A percentile compares a stretch with the other conserved stretches of the same genome.
Conservation (phyloP, 352 stramenopile species). For the Pythium rishiriense region DNA sequence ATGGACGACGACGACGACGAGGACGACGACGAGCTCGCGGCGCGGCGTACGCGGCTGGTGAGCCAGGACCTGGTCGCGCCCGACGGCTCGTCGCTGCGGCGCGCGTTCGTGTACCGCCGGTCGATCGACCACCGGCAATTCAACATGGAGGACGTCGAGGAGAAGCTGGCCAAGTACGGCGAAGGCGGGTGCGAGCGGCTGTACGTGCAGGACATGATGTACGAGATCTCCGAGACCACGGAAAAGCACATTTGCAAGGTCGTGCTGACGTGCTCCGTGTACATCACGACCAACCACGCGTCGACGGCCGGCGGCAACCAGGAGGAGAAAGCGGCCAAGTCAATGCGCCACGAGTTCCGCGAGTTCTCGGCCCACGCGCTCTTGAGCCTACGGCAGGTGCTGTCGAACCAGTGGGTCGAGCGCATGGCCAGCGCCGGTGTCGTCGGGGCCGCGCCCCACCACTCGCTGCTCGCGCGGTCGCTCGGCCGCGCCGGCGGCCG, state of each 20-base stretch:
- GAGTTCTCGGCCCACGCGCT: conserved; percentile 65
- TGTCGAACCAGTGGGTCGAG: conserved; percentile 59
- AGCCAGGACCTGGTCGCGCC: conserved; percentile 21
- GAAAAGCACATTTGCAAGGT: conserved; percentile 66
- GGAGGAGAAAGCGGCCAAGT: conserved; percentile 19
- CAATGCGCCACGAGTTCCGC: conserved; percentile 50
- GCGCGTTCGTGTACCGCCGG: conserved; percentile 74
- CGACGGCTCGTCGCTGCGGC: conserved; percentile 31
- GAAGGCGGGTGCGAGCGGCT: conserved; percentile 41
- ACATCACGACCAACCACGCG: conserved; percentile 39
- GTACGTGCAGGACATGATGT: conserved; percentile 71
- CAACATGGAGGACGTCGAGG: conserved; percentile 41
- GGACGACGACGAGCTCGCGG: conserved; percentile 9
- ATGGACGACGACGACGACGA: conserved; percentile 10
- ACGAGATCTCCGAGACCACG: conserved; percentile 60
- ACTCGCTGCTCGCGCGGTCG: conserved; percentile 31
- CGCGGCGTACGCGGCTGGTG: conserved; percentile 12
- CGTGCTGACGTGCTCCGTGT: conserved; percentile 61
- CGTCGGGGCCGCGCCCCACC: conserved; percentile 11
- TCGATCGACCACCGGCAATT: conserved; percentile 64
- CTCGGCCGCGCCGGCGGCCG: conserved; percentile 17
- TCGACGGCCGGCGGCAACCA: neutral
- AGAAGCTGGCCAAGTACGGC: conserved; percentile 46
- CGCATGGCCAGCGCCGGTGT: conserved; percentile 33
- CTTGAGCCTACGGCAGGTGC: conserved; percentile 46